Evolutionary conservation across 1,284 basidiomycete species (phyloP), one percentile per base, ranked within the genome.

Genomic region (Ceratobasidium papillatum): DNA sequence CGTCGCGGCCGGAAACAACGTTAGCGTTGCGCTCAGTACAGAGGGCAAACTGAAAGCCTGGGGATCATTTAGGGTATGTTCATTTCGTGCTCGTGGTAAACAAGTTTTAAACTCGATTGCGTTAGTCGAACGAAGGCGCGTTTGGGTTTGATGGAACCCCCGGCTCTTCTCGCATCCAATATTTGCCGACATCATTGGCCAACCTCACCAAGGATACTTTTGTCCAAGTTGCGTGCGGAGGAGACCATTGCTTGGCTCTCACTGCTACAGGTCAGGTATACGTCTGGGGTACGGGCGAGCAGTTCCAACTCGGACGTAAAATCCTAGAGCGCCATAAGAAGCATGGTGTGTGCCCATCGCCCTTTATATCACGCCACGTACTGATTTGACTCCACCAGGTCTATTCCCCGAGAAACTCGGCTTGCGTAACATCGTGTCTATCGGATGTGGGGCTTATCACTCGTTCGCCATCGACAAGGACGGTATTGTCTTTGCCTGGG

Each of bases 401-500:
- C 91, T 94, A 0, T 86, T 88, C 36, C 96, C 95, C 0, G 92
- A 94, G 80, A 91, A 91, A 78, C 86, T 97, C 58, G 86, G 87
- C 1, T 85, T 98, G 19, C 88, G 91, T 74, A 91, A 93, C 79
- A 93, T 94, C 64, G 90, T 91, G 22, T 84, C 85, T 54, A 85
- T 98, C 77, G 95, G 93, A 7, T 88, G 93, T 0, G 95, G 96
- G 9, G 87, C 88, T 54, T 94, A 91, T 82, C 92, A 94, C 81
- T 95, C 94, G 0, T 98, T 97, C 79, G 96, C 95, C 2, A 90
- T 98, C 76, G 91, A 95, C 81, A 87, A 91, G 77, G 84, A 86
- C 27, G 96, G 95, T 47, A 87, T 88, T 63, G 92, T 96, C 2
- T 97, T 90, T 87, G 94, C 90, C 1, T 98, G 96, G 96, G 88